These are phyloP conservation scores for Lanmaoa pseudosensibilis DNA, from an alignment of 768 basidiomycete species.

Conservation along the genomic window DNA sequence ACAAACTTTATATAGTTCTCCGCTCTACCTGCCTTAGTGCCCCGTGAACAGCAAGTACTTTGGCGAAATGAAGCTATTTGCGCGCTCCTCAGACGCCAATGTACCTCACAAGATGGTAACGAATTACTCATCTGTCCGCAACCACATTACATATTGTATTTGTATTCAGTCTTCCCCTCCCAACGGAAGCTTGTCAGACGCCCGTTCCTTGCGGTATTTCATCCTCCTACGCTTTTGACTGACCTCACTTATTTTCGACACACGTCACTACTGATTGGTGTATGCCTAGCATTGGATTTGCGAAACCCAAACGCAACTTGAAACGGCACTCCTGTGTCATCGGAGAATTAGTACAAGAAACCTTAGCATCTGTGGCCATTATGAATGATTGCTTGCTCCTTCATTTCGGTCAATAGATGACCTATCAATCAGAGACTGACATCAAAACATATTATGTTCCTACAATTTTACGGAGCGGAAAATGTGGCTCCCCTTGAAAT, in stretches of 20 bases:
- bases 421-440: neutral
- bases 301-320: neutral
- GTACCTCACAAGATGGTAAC: slow-evolving; percentile 25
- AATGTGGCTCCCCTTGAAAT: slow-evolving; percentile 1
- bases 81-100: slow-evolving; percentile 17
- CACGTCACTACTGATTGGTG: neutral
- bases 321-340: neutral
- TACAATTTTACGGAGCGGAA: neutral
- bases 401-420: slow-evolving; percentile 10
- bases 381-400: slow-evolving; percentile 4
- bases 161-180: neutral
- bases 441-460: neutral
- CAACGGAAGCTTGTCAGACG: neutral
- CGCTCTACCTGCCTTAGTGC: slow-evolving; percentile 25
- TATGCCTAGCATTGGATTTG: neutral
- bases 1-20: slow-evolving; percentile 24
- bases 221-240: neutral
- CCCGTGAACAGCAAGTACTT: slow-evolving; percentile 10
- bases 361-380: neutral
- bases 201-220: neutral
- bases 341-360: neutral
- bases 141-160: slow-evolving; percentile 9
- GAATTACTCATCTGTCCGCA: slow-evolving; percentile 25
- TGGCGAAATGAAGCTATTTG: slow-evolving; percentile 29
- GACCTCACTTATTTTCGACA: neutral